Evolutionary conservation across 768 basidiomycete species (phyloP).

Genomic region (Tulasnella sp.): DNA sequence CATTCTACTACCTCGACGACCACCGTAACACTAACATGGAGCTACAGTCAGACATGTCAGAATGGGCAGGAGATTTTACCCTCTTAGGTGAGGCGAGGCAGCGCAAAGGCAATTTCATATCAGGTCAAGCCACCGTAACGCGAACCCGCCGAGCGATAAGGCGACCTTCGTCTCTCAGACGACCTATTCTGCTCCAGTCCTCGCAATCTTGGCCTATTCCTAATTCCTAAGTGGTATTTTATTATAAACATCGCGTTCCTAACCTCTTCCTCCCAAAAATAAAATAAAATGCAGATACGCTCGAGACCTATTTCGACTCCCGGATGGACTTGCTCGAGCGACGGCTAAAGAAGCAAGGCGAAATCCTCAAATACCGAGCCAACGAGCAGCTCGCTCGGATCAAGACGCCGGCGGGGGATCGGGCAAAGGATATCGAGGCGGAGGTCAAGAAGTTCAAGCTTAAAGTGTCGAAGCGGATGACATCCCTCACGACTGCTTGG

Average conservation of each 20-base stretch:
- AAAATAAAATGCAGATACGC: constrained; percentile 50
- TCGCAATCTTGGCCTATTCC: constrained; percentile 12
- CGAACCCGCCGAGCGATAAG: too few species aligned
- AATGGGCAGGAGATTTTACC: constrained; percentile 74
- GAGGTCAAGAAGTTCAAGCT: constrained; percentile 80
- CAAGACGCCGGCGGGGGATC: constrained; percentile 44
- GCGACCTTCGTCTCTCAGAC: not conserved
- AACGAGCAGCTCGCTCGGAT: constrained; percentile 68
- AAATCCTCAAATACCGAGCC: constrained; percentile 68
- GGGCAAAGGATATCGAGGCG: constrained; percentile 65
- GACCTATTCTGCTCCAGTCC: not conserved
- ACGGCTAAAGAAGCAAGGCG: constrained; percentile 75
- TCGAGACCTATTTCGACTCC: constrained; percentile 93
- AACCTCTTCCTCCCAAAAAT: not conserved
- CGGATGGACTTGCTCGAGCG: constrained; percentile 48
- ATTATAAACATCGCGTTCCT: not conserved
- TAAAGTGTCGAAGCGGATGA: constrained; percentile 72
- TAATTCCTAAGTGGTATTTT: not conserved
- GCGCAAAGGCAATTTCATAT: too few species aligned
- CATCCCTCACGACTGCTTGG: constrained; percentile 72
- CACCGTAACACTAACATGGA: constrained; percentile 67
- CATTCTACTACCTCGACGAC: constrained; percentile 25
- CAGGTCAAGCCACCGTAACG: too few species aligned
- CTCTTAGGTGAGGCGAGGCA: constrained; percentile 57
- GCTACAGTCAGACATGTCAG: constrained; percentile 33